Percentiles rank a stretch among this genome's conserved stretches.
Conservation (phyloP, 75 land plant genomes). For the Cunninghamia lanceolata region DNA sequence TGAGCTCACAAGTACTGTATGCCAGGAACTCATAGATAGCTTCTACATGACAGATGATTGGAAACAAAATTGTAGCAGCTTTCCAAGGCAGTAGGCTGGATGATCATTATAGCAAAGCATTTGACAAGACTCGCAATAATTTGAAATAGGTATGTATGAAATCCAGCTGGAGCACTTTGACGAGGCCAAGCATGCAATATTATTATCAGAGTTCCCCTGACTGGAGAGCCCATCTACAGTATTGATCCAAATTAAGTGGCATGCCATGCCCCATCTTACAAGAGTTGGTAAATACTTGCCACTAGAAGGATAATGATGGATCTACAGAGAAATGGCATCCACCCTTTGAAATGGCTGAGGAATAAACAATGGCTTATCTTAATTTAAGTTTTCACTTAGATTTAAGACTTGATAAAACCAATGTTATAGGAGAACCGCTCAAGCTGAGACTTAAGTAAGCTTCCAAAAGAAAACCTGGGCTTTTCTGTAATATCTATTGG, state of each 20-base stretch:
- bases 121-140: not conserved
- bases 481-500: slow-evolving; percentile 9
- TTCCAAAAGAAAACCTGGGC: slow-evolving; percentile 43
- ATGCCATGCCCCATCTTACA: not conserved
- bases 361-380: not conserved
- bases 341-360: not conserved
- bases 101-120: not conserved
- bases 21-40: not conserved
- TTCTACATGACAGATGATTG: not conserved
- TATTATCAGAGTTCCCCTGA: not conserved
- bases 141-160: not conserved
- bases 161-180: not conserved
- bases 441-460: slow-evolving; percentile 17
- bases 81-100: not conserved
- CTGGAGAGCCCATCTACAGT: not conserved
- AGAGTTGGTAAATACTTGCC: not conserved
- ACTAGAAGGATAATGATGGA: not conserved
- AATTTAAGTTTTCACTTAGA: not conserved
- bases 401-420: slow-evolving; percentile 8
- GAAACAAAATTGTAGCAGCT: not conserved
- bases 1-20: not conserved
- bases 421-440: slow-evolving; percentile 9
- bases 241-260: not conserved
- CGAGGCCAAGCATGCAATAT: not conserved
- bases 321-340: not conserved